Conservation (phyloP, 2,329 filamentous ascomycete genomes). For the Drechslerella coelobrocha region DNA sequence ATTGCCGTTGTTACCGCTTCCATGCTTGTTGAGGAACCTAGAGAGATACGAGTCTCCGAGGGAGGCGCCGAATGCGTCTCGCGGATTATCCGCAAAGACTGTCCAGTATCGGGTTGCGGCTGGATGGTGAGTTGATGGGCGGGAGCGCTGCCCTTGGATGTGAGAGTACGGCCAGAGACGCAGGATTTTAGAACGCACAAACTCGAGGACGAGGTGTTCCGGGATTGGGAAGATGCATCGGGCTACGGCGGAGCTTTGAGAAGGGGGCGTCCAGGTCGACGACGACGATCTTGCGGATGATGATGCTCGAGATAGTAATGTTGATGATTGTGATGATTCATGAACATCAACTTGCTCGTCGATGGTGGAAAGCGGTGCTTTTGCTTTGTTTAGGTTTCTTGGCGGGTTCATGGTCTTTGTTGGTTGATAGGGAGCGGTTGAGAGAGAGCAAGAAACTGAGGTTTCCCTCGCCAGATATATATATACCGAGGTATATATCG, state of each 20-base stretch:
- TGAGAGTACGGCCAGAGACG: conserved; percentile 18
- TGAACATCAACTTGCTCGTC: neutral
- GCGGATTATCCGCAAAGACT: conserved; percentile 4
- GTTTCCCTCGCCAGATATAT: too few relatives aligned
- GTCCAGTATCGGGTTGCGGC: conserved; percentile 14
- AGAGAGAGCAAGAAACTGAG: too few relatives aligned
- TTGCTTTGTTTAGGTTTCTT: neutral
- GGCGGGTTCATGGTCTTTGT: too few relatives aligned
- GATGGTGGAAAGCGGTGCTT: neutral
- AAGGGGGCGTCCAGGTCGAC: too few relatives aligned
- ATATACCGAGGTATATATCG: too few relatives aligned
- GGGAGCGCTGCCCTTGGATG: neutral
- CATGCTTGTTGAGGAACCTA: too few relatives aligned
- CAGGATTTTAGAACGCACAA: conserved; percentile 13
- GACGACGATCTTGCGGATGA: too few relatives aligned
- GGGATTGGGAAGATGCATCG: conserved; percentile 1
- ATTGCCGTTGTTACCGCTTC: too few relatives aligned
- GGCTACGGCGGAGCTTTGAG: too few relatives aligned
- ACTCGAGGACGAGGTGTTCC: conserved; percentile 14
- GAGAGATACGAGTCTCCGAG: conserved; percentile 11
- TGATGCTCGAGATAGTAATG: too few relatives aligned
- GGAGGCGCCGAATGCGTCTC: conserved; percentile 3
- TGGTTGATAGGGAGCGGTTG: too few relatives aligned
- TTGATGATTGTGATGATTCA: too few relatives aligned
- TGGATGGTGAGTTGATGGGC: conserved; percentile 8